Evolutionary conservation across 1,139 yeast genomes (phyloP), one percentile per base, ranked within the genome.

Genomic region (Taiozyma sp.): DNA sequence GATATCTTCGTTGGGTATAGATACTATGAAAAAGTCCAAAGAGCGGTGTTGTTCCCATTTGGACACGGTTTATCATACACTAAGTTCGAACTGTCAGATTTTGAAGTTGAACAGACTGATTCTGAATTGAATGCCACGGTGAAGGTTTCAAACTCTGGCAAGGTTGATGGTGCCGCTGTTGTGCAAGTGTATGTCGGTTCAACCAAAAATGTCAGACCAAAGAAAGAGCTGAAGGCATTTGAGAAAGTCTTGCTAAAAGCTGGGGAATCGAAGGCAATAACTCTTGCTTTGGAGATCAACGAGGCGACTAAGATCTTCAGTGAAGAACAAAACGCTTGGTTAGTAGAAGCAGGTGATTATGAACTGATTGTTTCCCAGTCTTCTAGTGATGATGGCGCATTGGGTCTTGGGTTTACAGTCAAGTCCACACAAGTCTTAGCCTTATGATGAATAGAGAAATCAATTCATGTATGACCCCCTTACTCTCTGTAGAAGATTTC

Each of bases 31-130:
- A 74, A 73, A 58, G 53, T 69, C 24, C 68, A 71, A 50, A 69
- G 63, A 47, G 63, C 67, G 8, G 79, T 76, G 8, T 69, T 75
- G 44, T 80, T 74, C 67, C 80, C 85, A 39, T 81, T 81, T 62
- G 86, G 86, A 3, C 69, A 65, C 60, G 86, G 86, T 6, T 70
- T 81, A 47, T 78, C 84, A 2, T 81, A 80, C 63, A 73, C 84
- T 8, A 53, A 63, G 0, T 81, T 77, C 57, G 66, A 63, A 16
- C 56, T 69, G 44, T 51, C 57, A 1, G 59, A 63, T 28, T 28
- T 28, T 8, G 13, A 28, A 9, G 13, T 28, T 9, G 30, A 28
- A 7, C 30, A 28, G 11, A 28, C 2, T 28, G 13, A 28, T 10
- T 9, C 10, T 28, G 30, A 28, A 4, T 28, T 28, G 30, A 28